Base-by-base conservation (phyloP, 2,329 filamentous ascomycete species). In the Macrophomina phaseolina region DNA sequence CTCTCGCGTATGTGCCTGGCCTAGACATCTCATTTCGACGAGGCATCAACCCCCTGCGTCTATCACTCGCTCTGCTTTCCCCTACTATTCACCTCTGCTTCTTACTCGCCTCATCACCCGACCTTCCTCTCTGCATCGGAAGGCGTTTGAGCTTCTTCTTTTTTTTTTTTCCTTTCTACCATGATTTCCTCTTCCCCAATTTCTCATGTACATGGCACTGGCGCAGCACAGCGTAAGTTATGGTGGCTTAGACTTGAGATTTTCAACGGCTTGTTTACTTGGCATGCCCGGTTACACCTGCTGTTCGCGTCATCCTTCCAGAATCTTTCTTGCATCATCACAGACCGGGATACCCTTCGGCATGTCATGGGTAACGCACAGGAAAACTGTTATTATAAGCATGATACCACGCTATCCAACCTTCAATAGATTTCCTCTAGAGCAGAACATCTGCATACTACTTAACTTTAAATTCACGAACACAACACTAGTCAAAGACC, bases 141-240 rank as follows among this genome's bases (percentile, higher is more conserved):
- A 38, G 52, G 52, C 52, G 52, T 55, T 55, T 55, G 34, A 55
- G 34, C 5, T 9, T 16, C 14, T 53, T 53, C 6, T n/a, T 53
- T 6, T 36, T n/a, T 38, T 12, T 55, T 38, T 18, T 34, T 38
- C 14, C 32, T 9, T 12, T 11, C 16, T 36, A 5, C 12, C 9
- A 6, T 12, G 28, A 9, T n/a, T 23, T 30, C 9, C 9, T 4
- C 14, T 51, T 45, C 42, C 42, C 11, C 8, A 4, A 14, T 45
- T 45, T 51, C 30, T 51, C 36, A 38, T 4, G 30, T 30, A 32
- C 18, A 30, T 51, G 48, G 48, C 48, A 30, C 30, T 51, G 48
- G 48, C 48, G 18, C 48, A 28, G 48, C 9, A 51, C 48, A 51
- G 48, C 23, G 48, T 51, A 28, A 51, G 2, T 7, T 23, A 51